phyloP scores from a whole-genome alignment of 352 stramenopile species.

The Phytophthora tentaculata region DNA sequence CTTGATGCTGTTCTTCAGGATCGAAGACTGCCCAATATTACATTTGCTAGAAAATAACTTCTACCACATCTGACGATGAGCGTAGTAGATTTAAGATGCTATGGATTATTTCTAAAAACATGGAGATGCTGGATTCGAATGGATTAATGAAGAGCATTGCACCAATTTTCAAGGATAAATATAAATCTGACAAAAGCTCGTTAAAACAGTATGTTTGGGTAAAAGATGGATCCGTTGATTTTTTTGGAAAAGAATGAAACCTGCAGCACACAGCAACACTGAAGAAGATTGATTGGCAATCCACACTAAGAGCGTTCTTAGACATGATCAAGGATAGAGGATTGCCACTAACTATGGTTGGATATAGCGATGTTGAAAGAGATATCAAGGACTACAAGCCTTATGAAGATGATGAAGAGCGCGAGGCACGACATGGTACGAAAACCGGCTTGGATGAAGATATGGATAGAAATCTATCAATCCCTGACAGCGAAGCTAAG shows the following conservation, averaged over 20 bases:
- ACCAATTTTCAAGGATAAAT: background rate
- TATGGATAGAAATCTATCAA: slow-evolving; percentile 18
- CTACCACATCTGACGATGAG: too few species aligned
- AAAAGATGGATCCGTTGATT: background rate
- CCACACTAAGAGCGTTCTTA: slow-evolving; percentile 23
- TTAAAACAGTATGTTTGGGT: background rate
- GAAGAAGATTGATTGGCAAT: slow-evolving; percentile 20
- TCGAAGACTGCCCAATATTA: too few species aligned
- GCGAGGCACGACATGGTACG: slow-evolving; percentile 17
- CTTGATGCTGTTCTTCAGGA: too few species aligned
- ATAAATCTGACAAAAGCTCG: too few species aligned
- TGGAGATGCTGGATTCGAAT: background rate
- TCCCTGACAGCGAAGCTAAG: slow-evolving; percentile 30
- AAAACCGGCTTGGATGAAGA: slow-evolving; percentile 22
- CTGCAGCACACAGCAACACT: too few species aligned
- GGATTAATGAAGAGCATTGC: background rate
- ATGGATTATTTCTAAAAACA: too few species aligned
- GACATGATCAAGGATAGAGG: slow-evolving; percentile 20
- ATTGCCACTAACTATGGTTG: too few species aligned
- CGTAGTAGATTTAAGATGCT: too few species aligned
- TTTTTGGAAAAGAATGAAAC: slow-evolving; percentile 20
- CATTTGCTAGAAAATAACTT: too few species aligned
- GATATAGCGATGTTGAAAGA: slow-evolving; percentile 4
- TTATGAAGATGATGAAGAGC: too few species aligned
- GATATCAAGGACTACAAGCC: too few species aligned